phyloP scores from a whole-genome alignment of 1,284 basidiomycete genomes.

The Cutaneotrichosporon spelunceum region DNA sequence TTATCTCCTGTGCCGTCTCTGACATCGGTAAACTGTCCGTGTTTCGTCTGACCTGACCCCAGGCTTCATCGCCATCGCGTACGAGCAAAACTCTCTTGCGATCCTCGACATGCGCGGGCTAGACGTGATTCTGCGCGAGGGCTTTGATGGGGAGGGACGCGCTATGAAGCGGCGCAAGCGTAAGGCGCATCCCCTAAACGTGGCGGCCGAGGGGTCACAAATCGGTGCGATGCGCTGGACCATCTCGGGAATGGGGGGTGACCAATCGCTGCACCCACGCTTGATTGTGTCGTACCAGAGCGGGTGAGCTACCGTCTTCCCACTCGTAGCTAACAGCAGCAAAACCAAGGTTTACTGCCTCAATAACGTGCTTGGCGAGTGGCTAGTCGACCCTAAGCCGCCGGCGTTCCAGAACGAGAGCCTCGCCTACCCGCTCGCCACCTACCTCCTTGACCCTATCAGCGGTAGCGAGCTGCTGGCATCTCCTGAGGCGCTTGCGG shows the following conservation, averaged over 20 bases:
- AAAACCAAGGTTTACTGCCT: slow-evolving; percentile 61
- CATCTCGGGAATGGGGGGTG: slow-evolving; percentile 60
- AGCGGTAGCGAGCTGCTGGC: slow-evolving; percentile 55
- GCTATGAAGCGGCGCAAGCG: slow-evolving; percentile 49
- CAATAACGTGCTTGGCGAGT: slow-evolving; percentile 54
- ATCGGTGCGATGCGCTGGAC: slow-evolving; percentile 65
- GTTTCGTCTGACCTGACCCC: background rate
- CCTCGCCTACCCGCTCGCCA: slow-evolving; percentile 58
- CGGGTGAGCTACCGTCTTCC: slow-evolving; percentile 51
- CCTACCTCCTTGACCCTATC: slow-evolving; percentile 63
- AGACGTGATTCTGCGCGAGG: slow-evolving; percentile 58
- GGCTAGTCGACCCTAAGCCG: slow-evolving; percentile 58
- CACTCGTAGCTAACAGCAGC: slow-evolving; percentile 29
- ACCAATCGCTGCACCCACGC: slow-evolving; percentile 58
- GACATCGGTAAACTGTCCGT: slow-evolving; percentile 62
- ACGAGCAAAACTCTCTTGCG: slow-evolving; percentile 60
- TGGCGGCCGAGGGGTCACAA: slow-evolving; percentile 44
- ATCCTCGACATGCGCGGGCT: slow-evolving; percentile 71
- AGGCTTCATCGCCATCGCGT: slow-evolving; percentile 74
- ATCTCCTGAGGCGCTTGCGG: slow-evolving; percentile 23
- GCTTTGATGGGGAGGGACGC: slow-evolving; percentile 45
- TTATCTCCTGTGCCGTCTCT: slow-evolving; percentile 61
- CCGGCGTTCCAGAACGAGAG: slow-evolving; percentile 51
- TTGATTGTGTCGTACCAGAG: slow-evolving; percentile 63
- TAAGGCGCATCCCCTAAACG: slow-evolving; percentile 46